Evolutionary conservation across 495 filamentous ascomycete genomes (phyloP).

Genomic region (Podospora didyma): DNA sequence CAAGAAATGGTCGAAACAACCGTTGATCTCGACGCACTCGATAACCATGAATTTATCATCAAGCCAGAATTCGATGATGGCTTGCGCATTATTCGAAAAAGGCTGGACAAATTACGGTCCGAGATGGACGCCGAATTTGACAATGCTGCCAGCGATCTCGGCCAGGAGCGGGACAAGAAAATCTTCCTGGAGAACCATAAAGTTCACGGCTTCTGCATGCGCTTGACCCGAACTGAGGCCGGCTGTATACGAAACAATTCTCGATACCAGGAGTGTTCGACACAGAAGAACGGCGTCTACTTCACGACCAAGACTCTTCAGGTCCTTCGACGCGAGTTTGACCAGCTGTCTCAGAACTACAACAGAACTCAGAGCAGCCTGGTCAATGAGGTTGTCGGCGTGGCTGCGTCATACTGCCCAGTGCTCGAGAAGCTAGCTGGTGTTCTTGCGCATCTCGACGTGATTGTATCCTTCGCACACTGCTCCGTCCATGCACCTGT

Average conservation of each 20-base stretch:
- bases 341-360: constrained; percentile 92
- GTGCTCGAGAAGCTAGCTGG: constrained; percentile 87
- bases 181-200: constrained; percentile 96
- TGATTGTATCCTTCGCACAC: constrained; percentile 94
- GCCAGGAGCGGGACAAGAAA: constrained; percentile 95
- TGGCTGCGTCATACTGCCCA: constrained; percentile 91
- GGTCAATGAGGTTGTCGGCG: constrained; percentile 87
- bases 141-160: constrained; percentile 73
- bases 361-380: constrained; percentile 90
- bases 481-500: constrained; percentile 89
- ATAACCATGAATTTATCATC: constrained; percentile 98
- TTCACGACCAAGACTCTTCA: constrained; percentile 91
- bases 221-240: constrained; percentile 86
- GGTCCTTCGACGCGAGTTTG: constrained; percentile 79
- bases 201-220: constrained; percentile 95
- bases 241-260: constrained; percentile 88
- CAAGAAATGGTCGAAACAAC: constrained; percentile 99
- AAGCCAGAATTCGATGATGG: constrained; percentile 97
- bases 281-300: constrained; percentile 98
- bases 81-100: constrained; percentile 81
- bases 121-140: constrained; percentile 84
- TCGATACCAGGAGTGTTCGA: constrained; percentile 91
- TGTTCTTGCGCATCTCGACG: constrained; percentile 90
- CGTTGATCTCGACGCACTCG: constrained; percentile 90
- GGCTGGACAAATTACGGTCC: constrained; percentile 76